Evolutionary conservation across 306 rosid species (phyloP).

Genomic region (Lathyrus aphaca): DNA sequence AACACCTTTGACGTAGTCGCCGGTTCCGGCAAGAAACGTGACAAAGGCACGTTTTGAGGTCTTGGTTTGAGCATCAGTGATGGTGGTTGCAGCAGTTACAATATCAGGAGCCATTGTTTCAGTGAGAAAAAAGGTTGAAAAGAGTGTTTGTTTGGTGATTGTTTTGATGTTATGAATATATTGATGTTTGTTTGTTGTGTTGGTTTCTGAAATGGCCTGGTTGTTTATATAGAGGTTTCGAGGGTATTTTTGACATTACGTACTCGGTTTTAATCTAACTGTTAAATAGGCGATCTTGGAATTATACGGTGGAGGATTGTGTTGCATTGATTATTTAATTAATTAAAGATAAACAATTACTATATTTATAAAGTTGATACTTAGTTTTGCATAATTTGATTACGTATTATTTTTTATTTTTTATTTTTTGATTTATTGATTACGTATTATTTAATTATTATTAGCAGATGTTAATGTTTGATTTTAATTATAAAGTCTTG

Average conservation of each 20-base stretch:
- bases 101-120: conserved; percentile 63
- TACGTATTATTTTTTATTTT: too few species aligned
- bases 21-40: conserved; percentile 79
- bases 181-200: conserved; percentile 12
- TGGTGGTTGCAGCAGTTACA: conserved; percentile 13
- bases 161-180: neutral
- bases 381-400: too few species aligned
- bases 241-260: conserved; percentile 36
- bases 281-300: neutral
- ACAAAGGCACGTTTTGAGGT: conserved; percentile 58
- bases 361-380: too few species aligned
- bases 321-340: neutral
- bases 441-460: too few species aligned
- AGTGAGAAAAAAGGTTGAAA: neutral
- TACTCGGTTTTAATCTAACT: conserved; percentile 1
- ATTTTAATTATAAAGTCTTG: neutral
- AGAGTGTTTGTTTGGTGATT: neutral
- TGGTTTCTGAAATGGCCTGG: neutral
- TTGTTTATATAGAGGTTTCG: conserved; percentile 47
- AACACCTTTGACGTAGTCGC: conserved; percentile 81
- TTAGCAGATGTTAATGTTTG: too few species aligned
- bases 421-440: too few species aligned
- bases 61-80: conserved; percentile 19
- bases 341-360: too few species aligned
- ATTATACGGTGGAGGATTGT: neutral